Percentiles rank a stretch among this genome's conserved stretches.
Conservation (phyloP, 2,329 filamentous ascomycete species). For the Bimuria novae-zelandiae region DNA sequence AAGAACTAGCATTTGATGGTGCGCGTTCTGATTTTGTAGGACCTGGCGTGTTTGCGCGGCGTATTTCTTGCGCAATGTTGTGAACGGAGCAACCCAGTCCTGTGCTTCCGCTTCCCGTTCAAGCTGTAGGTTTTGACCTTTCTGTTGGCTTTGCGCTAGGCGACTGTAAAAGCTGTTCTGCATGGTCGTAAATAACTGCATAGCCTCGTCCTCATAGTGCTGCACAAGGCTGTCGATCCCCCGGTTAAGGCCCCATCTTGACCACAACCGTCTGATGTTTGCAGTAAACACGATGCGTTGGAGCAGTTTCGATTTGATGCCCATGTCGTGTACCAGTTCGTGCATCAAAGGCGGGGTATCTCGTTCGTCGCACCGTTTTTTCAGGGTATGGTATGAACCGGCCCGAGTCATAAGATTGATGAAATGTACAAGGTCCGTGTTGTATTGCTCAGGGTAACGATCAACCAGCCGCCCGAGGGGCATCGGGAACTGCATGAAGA, state of each 20-base stretch:
- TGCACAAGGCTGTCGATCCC: background rate
- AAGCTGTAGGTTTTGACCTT: background rate
- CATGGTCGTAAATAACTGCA: slow-evolving; percentile 12
- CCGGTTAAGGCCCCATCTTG: background rate
- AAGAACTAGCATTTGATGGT: background rate
- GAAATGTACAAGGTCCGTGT: slow-evolving; percentile 40
- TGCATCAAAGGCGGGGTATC: slow-evolving; percentile 60
- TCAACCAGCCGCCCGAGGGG: slow-evolving; percentile 32
- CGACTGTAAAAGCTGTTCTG: slow-evolving; percentile 13
- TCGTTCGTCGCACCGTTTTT: slow-evolving; percentile 22
- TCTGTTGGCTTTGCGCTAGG: background rate
- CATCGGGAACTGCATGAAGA: slow-evolving; percentile 56
- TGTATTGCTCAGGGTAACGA: slow-evolving; percentile 29
- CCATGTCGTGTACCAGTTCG: slow-evolving; percentile 58
- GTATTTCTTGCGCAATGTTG: slow-evolving; percentile 5
- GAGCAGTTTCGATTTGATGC: slow-evolving; percentile 57
- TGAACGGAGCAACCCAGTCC: slow-evolving; percentile 10
- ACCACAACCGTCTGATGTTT: slow-evolving; percentile 52
- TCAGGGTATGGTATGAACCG: slow-evolving; percentile 15
- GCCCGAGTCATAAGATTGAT: slow-evolving; percentile 50
- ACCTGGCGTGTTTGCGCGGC: background rate
- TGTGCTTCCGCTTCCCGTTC: slow-evolving; percentile 9
- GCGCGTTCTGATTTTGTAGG: background rate
- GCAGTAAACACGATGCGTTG: slow-evolving; percentile 61
- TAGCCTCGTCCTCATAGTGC: slow-evolving; percentile 12